A percentile compares a stretch with the other conserved stretches of the same genome.
phyloP scores from a whole-genome alignment of 345 rosid species.

The Trapa bicornis region DNA sequence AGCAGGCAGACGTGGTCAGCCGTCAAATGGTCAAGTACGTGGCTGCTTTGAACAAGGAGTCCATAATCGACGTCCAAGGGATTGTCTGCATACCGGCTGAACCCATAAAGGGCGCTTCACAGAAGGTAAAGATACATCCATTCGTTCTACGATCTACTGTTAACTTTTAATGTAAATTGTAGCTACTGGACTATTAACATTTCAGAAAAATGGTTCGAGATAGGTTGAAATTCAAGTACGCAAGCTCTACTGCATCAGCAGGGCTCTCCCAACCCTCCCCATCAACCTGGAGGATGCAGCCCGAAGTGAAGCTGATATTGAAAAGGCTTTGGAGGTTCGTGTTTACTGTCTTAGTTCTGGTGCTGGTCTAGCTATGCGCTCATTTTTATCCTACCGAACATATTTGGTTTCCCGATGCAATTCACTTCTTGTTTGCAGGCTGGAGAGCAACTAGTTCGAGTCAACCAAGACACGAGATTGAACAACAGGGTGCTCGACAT shows the following conservation, averaged over 20 bases:
- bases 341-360: background rate
- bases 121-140: slow-evolving; percentile 25
- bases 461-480: slow-evolving; percentile 75
- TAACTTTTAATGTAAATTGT: background rate
- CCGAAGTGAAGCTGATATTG: slow-evolving; percentile 66
- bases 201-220: background rate
- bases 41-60: slow-evolving; percentile 47
- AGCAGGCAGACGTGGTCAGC: slow-evolving; percentile 34
- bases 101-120: slow-evolving; percentile 46
- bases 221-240: slow-evolving; percentile 64
- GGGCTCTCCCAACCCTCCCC: slow-evolving; percentile 45
- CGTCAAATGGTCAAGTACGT: slow-evolving; percentile 52
- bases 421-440: slow-evolving; percentile 26
- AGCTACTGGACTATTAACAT: background rate
- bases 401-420: background rate
- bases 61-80: slow-evolving; percentile 48
- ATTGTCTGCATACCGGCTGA: slow-evolving; percentile 33
- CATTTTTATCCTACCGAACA: background rate
- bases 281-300: slow-evolving; percentile 75
- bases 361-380: background rate
- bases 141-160: background rate
- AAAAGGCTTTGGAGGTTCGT: slow-evolving; percentile 43
- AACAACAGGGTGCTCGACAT: slow-evolving; percentile 61
- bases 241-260: slow-evolving; percentile 48
- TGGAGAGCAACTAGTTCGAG: slow-evolving; percentile 51